These are phyloP conservation scores for Meyerozyma elateridarum DNA, from an alignment of 1,139 yeast species.

Conservation along the genomic window DNA sequence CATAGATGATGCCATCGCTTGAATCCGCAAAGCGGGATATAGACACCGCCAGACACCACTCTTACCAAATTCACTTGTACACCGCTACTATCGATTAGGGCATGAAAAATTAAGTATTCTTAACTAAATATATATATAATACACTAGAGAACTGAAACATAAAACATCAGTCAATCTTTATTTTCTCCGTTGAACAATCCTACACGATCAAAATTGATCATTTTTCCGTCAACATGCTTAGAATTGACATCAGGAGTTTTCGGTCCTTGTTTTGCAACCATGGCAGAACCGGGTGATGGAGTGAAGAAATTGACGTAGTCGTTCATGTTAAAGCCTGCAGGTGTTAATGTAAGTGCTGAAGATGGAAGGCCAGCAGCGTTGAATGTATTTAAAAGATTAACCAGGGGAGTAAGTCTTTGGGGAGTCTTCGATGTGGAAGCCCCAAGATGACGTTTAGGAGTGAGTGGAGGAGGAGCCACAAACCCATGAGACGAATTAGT, in stretches of 20 bases:
- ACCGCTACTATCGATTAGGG: too few relatives aligned
- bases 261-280: conserved; percentile 21
- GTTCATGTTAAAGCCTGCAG: conserved; percentile 76
- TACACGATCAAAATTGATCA: conserved; percentile 35
- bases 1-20: too few relatives aligned
- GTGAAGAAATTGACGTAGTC: conserved; percentile 77
- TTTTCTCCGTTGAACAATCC: conserved; percentile 4
- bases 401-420: conserved; percentile 41
- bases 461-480: conserved; percentile 42
- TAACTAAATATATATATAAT: too few relatives aligned
- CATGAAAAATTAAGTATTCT: too few relatives aligned
- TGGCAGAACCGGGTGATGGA: conserved; percentile 59
- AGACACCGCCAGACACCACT: too few relatives aligned
- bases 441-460: conserved; percentile 42
- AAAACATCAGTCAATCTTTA: too few relatives aligned
- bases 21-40: too few relatives aligned
- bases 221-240: conserved; percentile 37
- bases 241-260: conserved; percentile 41
- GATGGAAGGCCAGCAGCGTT: conserved; percentile 32
- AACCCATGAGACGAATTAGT: conserved; percentile 17
- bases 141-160: too few relatives aligned
- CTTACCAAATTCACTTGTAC: too few relatives aligned
- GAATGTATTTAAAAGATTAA: conserved; percentile 24
- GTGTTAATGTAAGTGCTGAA: conserved; percentile 44
- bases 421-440: conserved; percentile 34